Evolutionary conservation across 2,329 filamentous ascomycete species (phyloP), one percentile per base, ranked within the genome.

Genomic region (Monilinia fructicola): DNA sequence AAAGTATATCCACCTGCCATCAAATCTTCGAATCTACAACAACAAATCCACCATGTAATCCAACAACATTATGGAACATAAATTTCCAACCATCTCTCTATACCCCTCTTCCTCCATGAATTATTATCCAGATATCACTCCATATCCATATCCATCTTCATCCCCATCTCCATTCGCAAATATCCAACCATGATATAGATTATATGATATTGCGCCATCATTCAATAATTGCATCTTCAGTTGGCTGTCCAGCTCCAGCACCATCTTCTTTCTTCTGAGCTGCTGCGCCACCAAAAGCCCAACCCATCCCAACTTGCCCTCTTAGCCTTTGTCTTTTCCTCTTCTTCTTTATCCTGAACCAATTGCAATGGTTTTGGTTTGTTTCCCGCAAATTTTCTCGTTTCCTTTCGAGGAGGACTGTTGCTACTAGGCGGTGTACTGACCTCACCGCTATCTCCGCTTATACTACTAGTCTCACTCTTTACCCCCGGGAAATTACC

Each of bases 301-400:
- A 88, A 16, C 85, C 85, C 67, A 88, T 83, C 87, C 87, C 87
- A 90, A 76, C 86, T 89, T 26, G 82, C 80, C 58, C 87, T 80
- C 80, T 89, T 89, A 73, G 83, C 84, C 42, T 75, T 77, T 63
- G 81, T 77, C 26, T 77, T 76, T 72, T 82, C 81, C 68, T 81
- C 78, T 55, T 75, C 74, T 65, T 79, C 80, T 63, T 78, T 79
- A 79, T 96, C 92, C 78, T 95, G 91, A 56, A 98, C 93, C 40
- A 99, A 83, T 21, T 94, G 85, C 71, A 99, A 81, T 9, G 94
- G 94, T 46, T 93, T 85, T 67, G 96, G 88, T 78, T 95, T 95
- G 74, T 88, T 89, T 54, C 87, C 87, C 4, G 85, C 85, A 66
- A 85, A 86, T 1, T 84, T 86, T 48, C 83, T 85, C 67, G 81